These are phyloP conservation scores for Pisolithus albus DNA, from an alignment of 768 basidiomycete species.

Conservation along the genomic window DNA sequence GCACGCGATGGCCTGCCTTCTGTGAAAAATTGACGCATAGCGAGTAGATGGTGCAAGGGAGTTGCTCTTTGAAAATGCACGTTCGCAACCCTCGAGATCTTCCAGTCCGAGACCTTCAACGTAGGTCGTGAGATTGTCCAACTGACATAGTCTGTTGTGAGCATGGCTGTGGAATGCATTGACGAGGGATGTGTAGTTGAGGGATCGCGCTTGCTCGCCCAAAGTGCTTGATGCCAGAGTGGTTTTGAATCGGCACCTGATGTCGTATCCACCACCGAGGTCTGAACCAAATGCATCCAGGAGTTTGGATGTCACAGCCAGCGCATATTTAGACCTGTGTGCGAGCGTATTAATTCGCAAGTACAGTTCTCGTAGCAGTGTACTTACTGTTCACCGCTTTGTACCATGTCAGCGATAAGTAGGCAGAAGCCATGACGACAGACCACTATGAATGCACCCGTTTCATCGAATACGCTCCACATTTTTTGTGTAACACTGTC, in stretches of 20 bases:
- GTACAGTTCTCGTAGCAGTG: not conserved
- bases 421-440: slow-evolving; percentile 22
- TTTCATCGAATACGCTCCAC: slow-evolving; percentile 2
- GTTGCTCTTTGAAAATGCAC: too few relatives aligned
- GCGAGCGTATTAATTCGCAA: too few relatives aligned
- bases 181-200: slow-evolving; percentile 6
- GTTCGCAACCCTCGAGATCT: too few relatives aligned
- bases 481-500: not conserved
- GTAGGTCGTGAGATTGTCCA: too few relatives aligned
- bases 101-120: too few relatives aligned
- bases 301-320: slow-evolving; percentile 7
- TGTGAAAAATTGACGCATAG: too few relatives aligned
- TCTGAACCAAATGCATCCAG: slow-evolving; percentile 4
- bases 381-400: slow-evolving; percentile 11
- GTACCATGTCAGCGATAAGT: slow-evolving; percentile 18
- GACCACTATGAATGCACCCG: slow-evolving; percentile 12
- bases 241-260: slow-evolving; percentile 13
- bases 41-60: too few relatives aligned
- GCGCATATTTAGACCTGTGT: slow-evolving; percentile 16
- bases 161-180: slow-evolving; percentile 19
- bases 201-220: not conserved
- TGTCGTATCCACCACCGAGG: slow-evolving; percentile 15
- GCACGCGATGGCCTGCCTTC: too few relatives aligned
- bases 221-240: slow-evolving; percentile 11
- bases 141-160: slow-evolving; percentile 12